Percentiles rank a stretch among this genome's conserved stretches.
Conservation (phyloP, 768 basidiomycete genomes). For the Tylopilus intermedius region DNA sequence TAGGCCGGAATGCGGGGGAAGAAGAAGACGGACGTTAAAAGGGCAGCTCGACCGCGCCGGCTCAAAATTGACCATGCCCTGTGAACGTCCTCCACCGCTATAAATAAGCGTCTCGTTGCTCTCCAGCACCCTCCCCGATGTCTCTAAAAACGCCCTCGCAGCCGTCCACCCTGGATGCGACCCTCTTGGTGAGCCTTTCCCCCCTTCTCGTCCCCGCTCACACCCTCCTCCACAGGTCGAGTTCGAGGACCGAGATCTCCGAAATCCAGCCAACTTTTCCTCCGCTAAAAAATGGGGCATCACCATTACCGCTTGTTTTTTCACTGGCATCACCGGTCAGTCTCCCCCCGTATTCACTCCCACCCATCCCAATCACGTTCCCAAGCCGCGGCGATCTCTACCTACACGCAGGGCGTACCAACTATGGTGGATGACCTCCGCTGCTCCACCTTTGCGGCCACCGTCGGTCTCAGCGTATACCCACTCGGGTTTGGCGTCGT, state of each 20-base stretch:
- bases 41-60: conserved; percentile 1
- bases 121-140: conserved; percentile 3
- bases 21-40: conserved; percentile 3
- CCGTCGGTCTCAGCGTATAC: conserved; percentile 48
- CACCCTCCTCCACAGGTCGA: conserved; percentile 31
- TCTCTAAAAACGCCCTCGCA: conserved; percentile 6
- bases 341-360: neutral
- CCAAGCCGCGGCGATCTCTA: conserved; percentile 45
- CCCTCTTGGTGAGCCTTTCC: conserved; percentile 12
- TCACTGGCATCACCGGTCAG: conserved; percentile 31
- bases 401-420: conserved; percentile 51
- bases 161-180: conserved; percentile 15
- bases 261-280: conserved; percentile 40
- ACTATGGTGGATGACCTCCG: conserved; percentile 50
- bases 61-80: conserved; percentile 11
- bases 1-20: neutral
- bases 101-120: conserved; percentile 7
- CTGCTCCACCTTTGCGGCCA: conserved; percentile 43
- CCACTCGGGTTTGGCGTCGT: conserved; percentile 57
- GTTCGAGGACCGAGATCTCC: conserved; percentile 34
- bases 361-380: neutral
- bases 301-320: conserved; percentile 32
- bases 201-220: conserved; percentile 2
- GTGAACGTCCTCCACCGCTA: conserved; percentile 1
- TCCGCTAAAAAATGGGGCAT: conserved; percentile 39